Percentiles rank a stretch among this genome's conserved stretches.
Conservation (phyloP, 106 monocot genomes). For the Phalaenopsis aphrodite region DNA sequence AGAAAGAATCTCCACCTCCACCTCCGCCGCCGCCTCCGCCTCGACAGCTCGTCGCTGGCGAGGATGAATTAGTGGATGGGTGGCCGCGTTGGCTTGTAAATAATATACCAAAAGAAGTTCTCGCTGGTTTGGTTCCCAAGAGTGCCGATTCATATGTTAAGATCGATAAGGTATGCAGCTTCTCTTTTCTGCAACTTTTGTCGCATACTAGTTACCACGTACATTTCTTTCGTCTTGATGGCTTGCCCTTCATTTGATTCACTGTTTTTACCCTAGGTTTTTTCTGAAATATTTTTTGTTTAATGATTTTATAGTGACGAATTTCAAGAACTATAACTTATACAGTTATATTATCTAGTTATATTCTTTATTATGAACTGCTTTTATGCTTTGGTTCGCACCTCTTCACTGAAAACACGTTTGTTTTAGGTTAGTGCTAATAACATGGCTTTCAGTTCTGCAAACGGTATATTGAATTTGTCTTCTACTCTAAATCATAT, state of each 20-base stretch:
- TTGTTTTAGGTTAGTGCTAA: not conserved
- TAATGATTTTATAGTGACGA: not conserved
- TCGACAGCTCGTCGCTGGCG: not conserved
- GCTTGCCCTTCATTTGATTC: not conserved
- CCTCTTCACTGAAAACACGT: not conserved
- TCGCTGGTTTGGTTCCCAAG: constrained; percentile 20
- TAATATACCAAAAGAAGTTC: constrained; percentile 13
- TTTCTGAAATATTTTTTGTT: not conserved
- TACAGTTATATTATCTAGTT: not conserved
- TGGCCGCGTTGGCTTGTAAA: constrained; percentile 27
- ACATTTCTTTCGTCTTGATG: not conserved
- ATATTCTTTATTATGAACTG: not conserved
- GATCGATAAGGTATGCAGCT: constrained; percentile 19
- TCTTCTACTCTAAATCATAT: too few relatives aligned
- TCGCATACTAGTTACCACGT: not conserved
- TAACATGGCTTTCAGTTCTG: not conserved
- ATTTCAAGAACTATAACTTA: not conserved
- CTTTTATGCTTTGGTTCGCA: too few relatives aligned
- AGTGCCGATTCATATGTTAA: constrained; percentile 22
- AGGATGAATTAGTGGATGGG: constrained; percentile 19
- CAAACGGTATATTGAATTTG: too few relatives aligned
- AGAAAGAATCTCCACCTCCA: not conserved
- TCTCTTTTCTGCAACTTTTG: not conserved
- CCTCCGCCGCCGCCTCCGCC: not conserved
- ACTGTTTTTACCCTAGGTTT: not conserved